Evolutionary conservation across 2,329 filamentous ascomycete species (phyloP), one percentile per base, ranked within the genome.

Genomic region (Cercospora canescens): DNA sequence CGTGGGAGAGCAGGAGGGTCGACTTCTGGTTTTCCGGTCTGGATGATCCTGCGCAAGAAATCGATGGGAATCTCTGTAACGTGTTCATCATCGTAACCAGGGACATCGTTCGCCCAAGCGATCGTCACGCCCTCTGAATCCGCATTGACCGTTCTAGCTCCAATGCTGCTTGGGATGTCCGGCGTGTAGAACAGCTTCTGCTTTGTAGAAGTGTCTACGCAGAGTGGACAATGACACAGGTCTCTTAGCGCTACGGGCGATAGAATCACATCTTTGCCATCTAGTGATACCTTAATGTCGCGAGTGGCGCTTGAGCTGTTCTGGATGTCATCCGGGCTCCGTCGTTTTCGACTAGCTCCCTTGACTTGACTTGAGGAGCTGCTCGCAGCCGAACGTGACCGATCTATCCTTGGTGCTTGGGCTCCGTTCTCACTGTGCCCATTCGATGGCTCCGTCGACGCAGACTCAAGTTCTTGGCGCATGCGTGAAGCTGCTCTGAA

Each of bases 171-270:
- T 0, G 88, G 86, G 48, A 93, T 88, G 60, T 92, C 88, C 21
- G 82, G 81, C 1, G 88, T 89, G 62, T 85, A 84, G 76, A 91
- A 91, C 39, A 81, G 80, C 78, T 89, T 90, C 74, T 90, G 88
- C 48, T 82, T 84, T 16, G 86, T 88, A 48, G 85, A 84, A 3
- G 83, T 80, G 73, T 89, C 84, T 34, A 88, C 80, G 73, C 88
- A 90, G 52, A 68, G 72, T n/a, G 79, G 70, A 74, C 88, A 90
- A 21, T 79, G 74, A 77, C 88, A 90, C 64, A 83, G 78, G 74
- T 90, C 88, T 39, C 88, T 84, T 21, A 89, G 76, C 16, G 73
- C 67, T 14, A 79, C 59, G 18, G 74, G 68, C 12, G 74, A 73
- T 21, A 76, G 65, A 12, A 35, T 7, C 32, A 64, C 45, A 14